A percentile compares a stretch with the other conserved stretches of the same genome.
These are phyloP conservation scores for Urochloa ruziziensis DNA, from an alignment of 176 grass and related monocot genomes.

Conservation along the genomic window DNA sequence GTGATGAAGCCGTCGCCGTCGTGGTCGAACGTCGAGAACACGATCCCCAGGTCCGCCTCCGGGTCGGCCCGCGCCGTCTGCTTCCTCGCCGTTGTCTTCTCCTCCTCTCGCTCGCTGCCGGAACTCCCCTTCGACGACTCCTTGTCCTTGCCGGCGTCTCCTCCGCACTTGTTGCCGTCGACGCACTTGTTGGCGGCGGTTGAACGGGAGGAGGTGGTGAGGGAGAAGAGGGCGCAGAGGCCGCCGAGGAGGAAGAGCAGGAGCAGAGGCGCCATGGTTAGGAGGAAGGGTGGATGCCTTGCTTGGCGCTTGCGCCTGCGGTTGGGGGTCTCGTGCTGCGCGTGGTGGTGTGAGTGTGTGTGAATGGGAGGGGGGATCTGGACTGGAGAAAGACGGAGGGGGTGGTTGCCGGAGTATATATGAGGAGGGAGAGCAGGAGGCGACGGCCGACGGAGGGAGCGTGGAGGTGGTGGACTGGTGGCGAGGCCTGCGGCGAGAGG, in stretches of 20 bases:
- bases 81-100: too few species aligned
- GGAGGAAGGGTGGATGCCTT: not conserved
- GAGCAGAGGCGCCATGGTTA: conserved; percentile 63
- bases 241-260: conserved; percentile 52
- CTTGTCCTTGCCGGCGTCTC: not conserved
- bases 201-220: conserved; percentile 7
- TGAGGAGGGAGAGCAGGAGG: conserved; percentile 6
- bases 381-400: not conserved
- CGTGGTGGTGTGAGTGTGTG: conserved; percentile 24
- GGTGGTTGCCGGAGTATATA: conserved; percentile 18
- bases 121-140: too few species aligned
- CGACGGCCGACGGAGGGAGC: not conserved
- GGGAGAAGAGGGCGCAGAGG: conserved; percentile 44
- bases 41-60: conserved; percentile 48
- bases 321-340: not conserved
- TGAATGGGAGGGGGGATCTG: conserved; percentile 29
- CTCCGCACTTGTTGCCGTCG: not conserved
- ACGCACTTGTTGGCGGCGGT: conserved; percentile 25
- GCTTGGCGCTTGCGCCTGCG: not conserved
- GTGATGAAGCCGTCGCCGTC: conserved; percentile 96
- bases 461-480: not conserved
- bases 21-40: conserved; percentile 84
- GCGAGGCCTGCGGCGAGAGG: not conserved
- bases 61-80: not conserved
- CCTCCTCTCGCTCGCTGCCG: not conserved